These are phyloP conservation scores for Syncephalastrum racemosum DNA, from an alignment of 371 early-diverging fungal species.

Conservation along the genomic window DNA sequence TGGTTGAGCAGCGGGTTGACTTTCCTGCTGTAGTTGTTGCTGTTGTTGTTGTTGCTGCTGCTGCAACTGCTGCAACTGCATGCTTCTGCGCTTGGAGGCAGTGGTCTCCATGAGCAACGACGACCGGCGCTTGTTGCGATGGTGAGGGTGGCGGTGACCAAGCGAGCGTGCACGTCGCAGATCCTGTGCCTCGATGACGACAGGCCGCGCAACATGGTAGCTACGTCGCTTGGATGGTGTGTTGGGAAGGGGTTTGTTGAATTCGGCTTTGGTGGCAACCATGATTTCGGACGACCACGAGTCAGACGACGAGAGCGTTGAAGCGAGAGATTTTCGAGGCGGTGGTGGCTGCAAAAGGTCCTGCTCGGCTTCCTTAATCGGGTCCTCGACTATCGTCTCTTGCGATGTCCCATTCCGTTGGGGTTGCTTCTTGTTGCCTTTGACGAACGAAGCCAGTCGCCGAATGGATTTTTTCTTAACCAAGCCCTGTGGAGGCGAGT, in stretches of 20 bases:
- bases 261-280: slow-evolving; percentile 10
- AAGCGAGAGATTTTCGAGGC: slow-evolving; percentile 31
- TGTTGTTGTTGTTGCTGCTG: slow-evolving; percentile 15
- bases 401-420: not conserved
- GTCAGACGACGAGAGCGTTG: slow-evolving; percentile 25
- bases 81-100: slow-evolving; percentile 30
- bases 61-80: slow-evolving; percentile 9
- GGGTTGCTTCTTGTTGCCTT: slow-evolving; percentile 13
- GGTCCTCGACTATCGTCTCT: not conserved
- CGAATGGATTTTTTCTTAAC: slow-evolving; percentile 17
- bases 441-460: slow-evolving; percentile 29
- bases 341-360: slow-evolving; percentile 4
- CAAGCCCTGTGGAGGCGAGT: slow-evolving; percentile 2
- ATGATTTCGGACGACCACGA: slow-evolving; percentile 32
- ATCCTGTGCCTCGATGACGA: slow-evolving; percentile 23
- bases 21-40: not conserved
- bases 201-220: slow-evolving; percentile 18
- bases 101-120: slow-evolving; percentile 38
- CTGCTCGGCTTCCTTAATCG: too few species aligned
- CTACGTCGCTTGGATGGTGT: slow-evolving; percentile 22
- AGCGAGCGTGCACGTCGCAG: slow-evolving; percentile 22
- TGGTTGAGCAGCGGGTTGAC: not conserved
- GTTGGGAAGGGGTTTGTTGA: slow-evolving; percentile 27
- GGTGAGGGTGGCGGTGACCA: slow-evolving; percentile 21
- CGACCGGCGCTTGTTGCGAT: slow-evolving; percentile 39